Evolutionary conservation across 257 asterid genomes (phyloP), one percentile per base, ranked within the genome.

Genomic region (Knoxia roxburghii): DNA sequence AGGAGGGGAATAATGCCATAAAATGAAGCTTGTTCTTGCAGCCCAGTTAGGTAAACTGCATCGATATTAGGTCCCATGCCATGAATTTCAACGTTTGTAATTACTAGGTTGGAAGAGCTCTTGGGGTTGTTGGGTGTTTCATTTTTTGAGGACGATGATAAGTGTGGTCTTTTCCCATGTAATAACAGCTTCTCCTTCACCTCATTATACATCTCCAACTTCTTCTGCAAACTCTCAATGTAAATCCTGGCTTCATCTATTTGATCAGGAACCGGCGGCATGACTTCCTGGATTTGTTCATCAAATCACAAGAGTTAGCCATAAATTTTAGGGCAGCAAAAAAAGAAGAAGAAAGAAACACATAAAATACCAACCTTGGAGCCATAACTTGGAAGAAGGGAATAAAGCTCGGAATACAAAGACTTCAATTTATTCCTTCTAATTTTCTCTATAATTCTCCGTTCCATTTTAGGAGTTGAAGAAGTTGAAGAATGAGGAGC

Each of bases 401-500:
- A 77, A 30, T 63, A 51, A 67, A 85, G 91, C 40, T 61, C 49
- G 49, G 81, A 65, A 40, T 68, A 79, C 20, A 85, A 85, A 57
- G 0, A 60, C 72, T 83, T 81, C 85, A 82, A 63, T 17, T 72
- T 61, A 64, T 20, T 70, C 70, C 91, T 85, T 60, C 91, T 67
- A 33, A 79, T 83, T 49, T 83, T 85, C 79, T 85, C 91, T 20
- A 81, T 66, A 30, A 78, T 59, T 68, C 73, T 85, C 58, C 91
- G 80, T 50, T 80, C 90, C 41, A 85, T 73, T 75, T 79, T 80
- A 26, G 83, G 80, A 46, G 67, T 33, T 48, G 71, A 39, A n/a
- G n/a, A n/a, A 20, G 30, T 2, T 5, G 68, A 62, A 1, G 72
- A 40, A 24, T 17, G 48, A 58, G 21, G 56, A 58, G 29, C 17